Evolutionary conservation across 352 stramenopile species (phyloP).

Genomic region (Aphanomyces cochlioides): DNA sequence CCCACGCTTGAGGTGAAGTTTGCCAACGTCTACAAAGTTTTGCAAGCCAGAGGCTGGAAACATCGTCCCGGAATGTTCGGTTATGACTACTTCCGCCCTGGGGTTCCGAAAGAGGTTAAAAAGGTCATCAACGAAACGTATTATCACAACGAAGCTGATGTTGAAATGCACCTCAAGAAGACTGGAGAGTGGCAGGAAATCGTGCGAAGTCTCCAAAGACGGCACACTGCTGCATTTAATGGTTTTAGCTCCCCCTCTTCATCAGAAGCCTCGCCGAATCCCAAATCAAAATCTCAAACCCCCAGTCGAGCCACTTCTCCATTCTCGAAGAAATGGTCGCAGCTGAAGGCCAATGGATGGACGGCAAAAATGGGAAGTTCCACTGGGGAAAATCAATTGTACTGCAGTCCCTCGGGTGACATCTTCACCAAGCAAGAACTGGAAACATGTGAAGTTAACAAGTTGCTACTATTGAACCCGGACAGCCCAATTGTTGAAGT

Average conservation of each 20-base stretch:
- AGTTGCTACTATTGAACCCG: background rate
- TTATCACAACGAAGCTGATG: constrained; percentile 17
- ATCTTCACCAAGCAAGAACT: constrained; percentile 15
- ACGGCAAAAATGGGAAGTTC: background rate
- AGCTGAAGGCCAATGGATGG: constrained; percentile 17
- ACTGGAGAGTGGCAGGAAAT: constrained; percentile 21
- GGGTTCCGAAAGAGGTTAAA: background rate
- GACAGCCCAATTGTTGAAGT: background rate
- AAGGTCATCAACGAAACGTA: constrained; percentile 13
- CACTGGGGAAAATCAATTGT: constrained; percentile 11
- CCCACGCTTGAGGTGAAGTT: constrained; percentile 26
- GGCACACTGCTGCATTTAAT: background rate
- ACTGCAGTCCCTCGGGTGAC: constrained; percentile 16
- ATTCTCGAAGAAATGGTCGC: constrained; percentile 19
- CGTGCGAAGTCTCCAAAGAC: background rate
- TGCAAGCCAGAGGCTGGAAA: constrained; percentile 10
- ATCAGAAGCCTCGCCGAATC: background rate
- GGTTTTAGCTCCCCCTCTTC: background rate
- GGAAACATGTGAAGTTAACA: constrained; percentile 1
- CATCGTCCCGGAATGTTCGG: constrained; percentile 1
- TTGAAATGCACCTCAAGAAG: constrained; percentile 1
- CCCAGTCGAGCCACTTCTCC: background rate
- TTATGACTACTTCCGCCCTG: constrained; percentile 17
- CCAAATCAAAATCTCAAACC: too few species aligned
- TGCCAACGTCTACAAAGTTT: constrained; percentile 12